These are phyloP conservation scores for Penicillium sp. DNA, from an alignment of 2,329 filamentous ascomycete genomes.

Conservation along the genomic window DNA sequence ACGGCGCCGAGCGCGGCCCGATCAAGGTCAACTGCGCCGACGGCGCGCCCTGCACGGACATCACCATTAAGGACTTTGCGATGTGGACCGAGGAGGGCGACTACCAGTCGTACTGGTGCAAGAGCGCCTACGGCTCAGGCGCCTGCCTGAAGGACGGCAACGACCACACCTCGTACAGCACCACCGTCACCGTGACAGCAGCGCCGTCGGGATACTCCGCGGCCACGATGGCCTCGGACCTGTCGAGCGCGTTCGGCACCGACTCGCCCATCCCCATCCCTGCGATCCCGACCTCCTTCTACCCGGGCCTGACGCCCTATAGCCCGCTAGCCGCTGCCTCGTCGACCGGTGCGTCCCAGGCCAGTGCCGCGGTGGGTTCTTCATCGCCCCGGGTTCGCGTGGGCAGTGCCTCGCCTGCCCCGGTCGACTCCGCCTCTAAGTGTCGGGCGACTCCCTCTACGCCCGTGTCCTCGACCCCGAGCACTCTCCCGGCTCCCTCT, in stretches of 20 bases:
- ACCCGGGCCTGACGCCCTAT: conserved; percentile 31
- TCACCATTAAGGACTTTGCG: conserved; percentile 51
- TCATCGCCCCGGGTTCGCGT: too few relatives aligned
- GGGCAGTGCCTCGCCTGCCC: too few relatives aligned
- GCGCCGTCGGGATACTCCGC: conserved; percentile 30
- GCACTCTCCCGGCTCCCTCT: too few relatives aligned
- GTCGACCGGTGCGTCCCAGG: conserved; percentile 8
- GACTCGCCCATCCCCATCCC: conserved; percentile 28
- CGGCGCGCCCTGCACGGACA: conserved; percentile 52
- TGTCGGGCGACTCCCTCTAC: too few relatives aligned
- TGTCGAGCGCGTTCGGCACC: conserved; percentile 26
- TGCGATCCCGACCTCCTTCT: conserved; percentile 31
- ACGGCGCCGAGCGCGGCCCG: conserved; percentile 53
- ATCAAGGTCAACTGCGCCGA: conserved; percentile 54
- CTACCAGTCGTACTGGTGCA: conserved; percentile 43
- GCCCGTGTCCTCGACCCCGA: too few relatives aligned
- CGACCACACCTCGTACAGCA: conserved; percentile 20
- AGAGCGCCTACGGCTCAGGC: conserved; percentile 50
- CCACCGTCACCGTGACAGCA: conserved; percentile 20
- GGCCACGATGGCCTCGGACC: conserved; percentile 26
- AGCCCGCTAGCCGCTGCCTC: conserved; percentile 24
- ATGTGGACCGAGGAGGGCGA: conserved; percentile 43
- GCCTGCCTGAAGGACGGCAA: conserved; percentile 44
- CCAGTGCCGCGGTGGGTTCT: neutral
- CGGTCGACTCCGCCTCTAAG: too few relatives aligned